Conservation (phyloP, 2,329 filamentous ascomycete genomes). For the Fusarium tupiense region DNA sequence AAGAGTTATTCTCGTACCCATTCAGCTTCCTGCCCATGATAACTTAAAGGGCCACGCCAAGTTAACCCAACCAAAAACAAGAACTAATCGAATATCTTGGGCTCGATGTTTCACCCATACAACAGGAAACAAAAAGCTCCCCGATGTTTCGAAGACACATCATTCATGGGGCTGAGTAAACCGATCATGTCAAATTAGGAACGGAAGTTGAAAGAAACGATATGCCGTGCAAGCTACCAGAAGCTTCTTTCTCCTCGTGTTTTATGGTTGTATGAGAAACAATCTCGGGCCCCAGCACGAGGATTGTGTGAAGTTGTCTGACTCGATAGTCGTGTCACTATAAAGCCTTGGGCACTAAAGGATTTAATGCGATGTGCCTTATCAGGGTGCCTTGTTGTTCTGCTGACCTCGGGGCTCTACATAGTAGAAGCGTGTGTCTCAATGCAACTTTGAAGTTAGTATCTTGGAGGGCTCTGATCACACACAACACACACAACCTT, state of each 20-base stretch:
- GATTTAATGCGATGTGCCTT: not conserved
- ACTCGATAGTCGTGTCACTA: not conserved
- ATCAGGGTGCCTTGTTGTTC: not conserved
- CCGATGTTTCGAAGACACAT: slow-evolving; percentile 1
- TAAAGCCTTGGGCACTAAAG: not conserved
- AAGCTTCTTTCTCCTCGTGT: slow-evolving; percentile 5
- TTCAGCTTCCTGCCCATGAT: slow-evolving; percentile 4
- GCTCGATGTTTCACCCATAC: slow-evolving; percentile 6
- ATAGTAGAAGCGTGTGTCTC: not conserved
- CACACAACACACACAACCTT: not conserved
- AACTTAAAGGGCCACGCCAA: not conserved
- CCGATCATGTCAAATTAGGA: slow-evolving; percentile 15
- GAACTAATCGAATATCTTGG: not conserved
- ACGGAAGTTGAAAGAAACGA: slow-evolving; percentile 1
- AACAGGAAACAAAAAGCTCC: slow-evolving; percentile 4
- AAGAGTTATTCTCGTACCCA: not conserved
- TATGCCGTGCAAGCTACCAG: not conserved
- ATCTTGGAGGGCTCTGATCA: not conserved
- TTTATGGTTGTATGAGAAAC: slow-evolving; percentile 25
- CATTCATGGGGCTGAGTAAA: slow-evolving; percentile 2
- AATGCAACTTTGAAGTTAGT: not conserved
- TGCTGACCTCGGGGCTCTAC: not conserved
- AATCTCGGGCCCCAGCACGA: slow-evolving; percentile 16
- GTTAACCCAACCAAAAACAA: not conserved
- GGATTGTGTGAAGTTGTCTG: not conserved